A percentile compares a stretch with the other conserved stretches of the same genome.
Conservation (phyloP, 2,329 filamentous ascomycete species). For the Trichoderma cornu-damae region DNA sequence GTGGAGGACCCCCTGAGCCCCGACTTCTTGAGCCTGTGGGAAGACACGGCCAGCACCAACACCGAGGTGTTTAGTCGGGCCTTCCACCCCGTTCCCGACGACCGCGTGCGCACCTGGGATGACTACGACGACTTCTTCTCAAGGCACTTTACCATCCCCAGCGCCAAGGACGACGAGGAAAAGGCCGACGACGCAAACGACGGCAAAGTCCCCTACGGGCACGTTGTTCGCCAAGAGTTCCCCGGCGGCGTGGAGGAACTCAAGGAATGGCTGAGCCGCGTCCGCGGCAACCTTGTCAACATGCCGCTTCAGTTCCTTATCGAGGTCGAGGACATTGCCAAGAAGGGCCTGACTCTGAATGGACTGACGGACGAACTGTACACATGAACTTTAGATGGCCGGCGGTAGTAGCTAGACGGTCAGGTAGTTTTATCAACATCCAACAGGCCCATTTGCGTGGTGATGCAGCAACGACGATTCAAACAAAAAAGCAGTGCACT, state of each 20-base stretch:
- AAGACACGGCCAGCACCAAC: slow-evolving; percentile 65
- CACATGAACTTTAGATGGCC: too few relatives aligned
- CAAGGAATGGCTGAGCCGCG: slow-evolving; percentile 61
- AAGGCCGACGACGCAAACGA: slow-evolving; percentile 32
- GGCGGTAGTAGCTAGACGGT: too few relatives aligned
- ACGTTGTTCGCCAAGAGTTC: slow-evolving; percentile 79
- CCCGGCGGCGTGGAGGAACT: slow-evolving; percentile 65
- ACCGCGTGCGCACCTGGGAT: slow-evolving; percentile 64
- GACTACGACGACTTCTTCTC: slow-evolving; percentile 69
- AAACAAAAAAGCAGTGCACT: not conserved
- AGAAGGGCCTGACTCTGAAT: slow-evolving; percentile 71
- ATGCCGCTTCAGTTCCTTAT: slow-evolving; percentile 88
- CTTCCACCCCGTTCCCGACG: slow-evolving; percentile 73
- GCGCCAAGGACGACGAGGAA: slow-evolving; percentile 44
- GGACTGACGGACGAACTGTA: slow-evolving; percentile 67
- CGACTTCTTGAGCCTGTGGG: slow-evolving; percentile 68
- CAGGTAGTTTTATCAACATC: not conserved
- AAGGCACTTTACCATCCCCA: slow-evolving; percentile 57
- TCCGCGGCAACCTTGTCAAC: slow-evolving; percentile 72
- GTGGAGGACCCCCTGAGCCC: slow-evolving; percentile 70
- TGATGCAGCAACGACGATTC: not conserved
- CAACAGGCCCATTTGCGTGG: not conserved
- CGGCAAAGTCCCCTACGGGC: slow-evolving; percentile 72
- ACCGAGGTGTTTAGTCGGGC: slow-evolving; percentile 75
- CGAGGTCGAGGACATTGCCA: slow-evolving; percentile 76